Evolutionary conservation across 441 rosid species (phyloP), one percentile per base, ranked within the genome.

Genomic region (Pelargonium citronellum): DNA sequence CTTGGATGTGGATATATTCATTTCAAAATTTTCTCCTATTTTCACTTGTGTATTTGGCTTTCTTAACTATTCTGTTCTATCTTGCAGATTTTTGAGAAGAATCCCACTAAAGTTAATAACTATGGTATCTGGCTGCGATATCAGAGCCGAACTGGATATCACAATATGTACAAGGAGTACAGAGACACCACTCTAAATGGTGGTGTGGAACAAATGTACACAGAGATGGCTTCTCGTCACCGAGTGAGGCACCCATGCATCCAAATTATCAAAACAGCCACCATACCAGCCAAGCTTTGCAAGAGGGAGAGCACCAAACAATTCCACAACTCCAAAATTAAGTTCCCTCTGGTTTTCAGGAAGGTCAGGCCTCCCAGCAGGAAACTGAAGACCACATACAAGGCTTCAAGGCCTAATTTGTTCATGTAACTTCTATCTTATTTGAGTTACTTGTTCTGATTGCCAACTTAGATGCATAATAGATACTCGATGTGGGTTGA

Each of bases 191-290:
- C 86, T 8, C 75, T 83, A 1, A 80, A 83, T 30, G 86, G 86
- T 27, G 82, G 71, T 3, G 82, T 80, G 0, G 86, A 80, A n/a
- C 84, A 83, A 15, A 83, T 83, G 86, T 83, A 83, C 75, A 77
- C 71, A 27, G 84, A 80, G 78, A 83, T 83, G 86, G 86, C 84
- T 20, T 83, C 86, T 70, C 79, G 86, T 4, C 86, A 80, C 77
- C 73, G 86, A 24, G 86, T 83, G 7, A 80, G 86, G 84, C 77
- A 46, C 49, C 86, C 82, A 0, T 83, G 86, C 73, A 83, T 83
- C 34, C 86, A 83, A 64, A 78, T 83, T 0, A 83, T 83, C 66
- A 80, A 77, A 73, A 83, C 86, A 12, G 86, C 84, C 2, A 78
- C 83, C 17, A 69, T 83, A 41, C 70, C 78, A 0, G 83, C 84